Base-by-base conservation (phyloP, 164 flowering plant genomes). In the Macadamia integrifolia region DNA sequence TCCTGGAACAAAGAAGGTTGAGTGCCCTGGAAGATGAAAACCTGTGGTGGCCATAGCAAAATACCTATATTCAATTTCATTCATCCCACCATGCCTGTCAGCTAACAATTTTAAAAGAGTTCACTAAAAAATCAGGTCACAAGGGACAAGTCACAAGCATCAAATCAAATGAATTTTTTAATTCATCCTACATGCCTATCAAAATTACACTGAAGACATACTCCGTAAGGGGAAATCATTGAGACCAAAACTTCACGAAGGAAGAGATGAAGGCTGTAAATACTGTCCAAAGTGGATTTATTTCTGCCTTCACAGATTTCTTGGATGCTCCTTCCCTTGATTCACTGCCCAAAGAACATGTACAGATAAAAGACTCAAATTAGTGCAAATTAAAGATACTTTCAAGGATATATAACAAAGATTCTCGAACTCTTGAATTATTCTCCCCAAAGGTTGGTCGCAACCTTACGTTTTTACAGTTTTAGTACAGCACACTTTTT, bases 161-260 rank as follows among this genome's bases (percentile, higher is more conserved):
- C 23, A 23, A 23, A 23, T 23, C 23, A 23, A 23, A 23, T 23
- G 23, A 23, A 23, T 23, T 14, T 10, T 15, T 23, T 23, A 23
- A 50, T 50, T 14, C 18, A 14, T 2, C 17, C 17, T 4, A 53
- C 6, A 17, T 17, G 2, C 15, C 57, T 53, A 1, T 53, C 18
- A 17, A 53, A 53, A 53, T 14, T 10, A n/a, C 31, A 62, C 44
- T 65, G n/a, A 13, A 30, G 35, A 31, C 40, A 35, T 2, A 35
- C 40, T 35, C 40, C 40, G 5, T 35, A 35, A 35, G 40, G 40
- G 43, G 40, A 49, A 62, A 58, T 79, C 65, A 87, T 23, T 83
- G 80, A 58, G 80, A 78, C 90, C 86, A 87, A 76, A 89, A 84
- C 70, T 87, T 86, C 65, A 81, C 69, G 42, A 86, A 77, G 58